Evolutionary conservation across 2,329 filamentous ascomycete species (phyloP).

Genomic region (Didymella arachidicola): DNA sequence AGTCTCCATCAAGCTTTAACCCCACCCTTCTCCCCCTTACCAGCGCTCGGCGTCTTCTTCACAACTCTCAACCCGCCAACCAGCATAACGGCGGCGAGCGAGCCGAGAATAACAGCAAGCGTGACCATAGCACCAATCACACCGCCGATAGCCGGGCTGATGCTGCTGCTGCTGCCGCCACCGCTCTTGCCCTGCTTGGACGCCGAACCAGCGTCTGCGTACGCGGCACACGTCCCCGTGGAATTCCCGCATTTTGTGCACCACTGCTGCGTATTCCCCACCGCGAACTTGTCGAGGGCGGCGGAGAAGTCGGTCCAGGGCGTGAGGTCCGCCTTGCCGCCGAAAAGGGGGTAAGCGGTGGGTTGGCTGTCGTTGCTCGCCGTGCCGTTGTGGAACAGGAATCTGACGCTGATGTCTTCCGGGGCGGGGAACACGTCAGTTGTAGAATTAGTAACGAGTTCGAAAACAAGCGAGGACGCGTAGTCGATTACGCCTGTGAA

Average conservation of each 20-base stretch:
- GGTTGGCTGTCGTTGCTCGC: conserved; percentile 56
- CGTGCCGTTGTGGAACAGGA: conserved; percentile 70
- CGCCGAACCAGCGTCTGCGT: conserved; percentile 34
- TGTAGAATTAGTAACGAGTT: conserved; percentile 65
- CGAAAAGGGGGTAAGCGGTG: conserved; percentile 67
- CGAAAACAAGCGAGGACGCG: conserved; percentile 81
- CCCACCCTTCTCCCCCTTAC: conserved; percentile 7
- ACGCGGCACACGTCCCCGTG: conserved; percentile 69
- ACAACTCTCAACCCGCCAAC: conserved; percentile 66
- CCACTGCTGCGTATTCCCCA: conserved; percentile 73
- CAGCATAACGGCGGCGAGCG: conserved; percentile 61
- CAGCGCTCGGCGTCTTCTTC: conserved; percentile 58
- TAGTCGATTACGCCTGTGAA: conserved; percentile 86
- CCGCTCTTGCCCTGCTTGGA: conserved; percentile 15
- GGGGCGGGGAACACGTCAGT: conserved; percentile 52
- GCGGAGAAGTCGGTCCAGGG: conserved; percentile 73
- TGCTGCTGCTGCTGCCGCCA: conserved; percentile 54
- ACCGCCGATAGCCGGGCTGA: conserved; percentile 77
- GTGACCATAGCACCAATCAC: conserved; percentile 79
- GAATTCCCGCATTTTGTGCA: conserved; percentile 78
- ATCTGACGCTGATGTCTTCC: conserved; percentile 65
- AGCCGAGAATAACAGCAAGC: conserved; percentile 67
- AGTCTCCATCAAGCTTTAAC: conserved; percentile 20
- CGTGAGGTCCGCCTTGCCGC: conserved; percentile 62
- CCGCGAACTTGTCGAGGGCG: conserved; percentile 70